These are phyloP conservation scores for Fusarium secorum DNA, from an alignment of 2,329 filamentous ascomycete genomes.

Conservation along the genomic window DNA sequence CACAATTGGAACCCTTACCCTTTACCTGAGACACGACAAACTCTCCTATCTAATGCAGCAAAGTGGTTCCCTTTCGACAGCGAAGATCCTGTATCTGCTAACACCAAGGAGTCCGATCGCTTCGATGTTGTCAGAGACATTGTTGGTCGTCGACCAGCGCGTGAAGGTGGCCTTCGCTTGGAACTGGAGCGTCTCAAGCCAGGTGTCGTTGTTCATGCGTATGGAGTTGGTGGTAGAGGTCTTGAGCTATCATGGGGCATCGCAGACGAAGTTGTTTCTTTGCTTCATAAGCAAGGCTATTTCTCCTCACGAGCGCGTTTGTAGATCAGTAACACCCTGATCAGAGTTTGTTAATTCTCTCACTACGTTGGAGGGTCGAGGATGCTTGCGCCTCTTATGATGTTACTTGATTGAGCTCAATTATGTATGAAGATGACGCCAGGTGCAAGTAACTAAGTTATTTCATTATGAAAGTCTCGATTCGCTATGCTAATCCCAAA, in stretches of 20 bases:
- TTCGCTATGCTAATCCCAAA: neutral
- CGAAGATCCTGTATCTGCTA: too few species aligned
- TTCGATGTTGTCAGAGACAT: neutral
- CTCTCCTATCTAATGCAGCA: neutral
- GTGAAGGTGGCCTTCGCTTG: neutral
- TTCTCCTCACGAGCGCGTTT: neutral
- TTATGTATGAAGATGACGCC: accelerated
- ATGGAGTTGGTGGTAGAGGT: neutral
- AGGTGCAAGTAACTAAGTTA: neutral
- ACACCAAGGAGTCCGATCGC: accelerated
- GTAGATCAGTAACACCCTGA: neutral
- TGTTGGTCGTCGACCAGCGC: neutral
- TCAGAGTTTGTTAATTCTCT: accelerated
- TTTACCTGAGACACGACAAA: neutral
- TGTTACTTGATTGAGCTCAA: accelerated
- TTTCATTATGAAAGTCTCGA: neutral
- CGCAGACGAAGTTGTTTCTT: neutral
- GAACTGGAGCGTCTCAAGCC: neutral
- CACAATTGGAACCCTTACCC: neutral
- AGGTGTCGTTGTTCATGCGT: neutral
- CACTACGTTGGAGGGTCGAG: accelerated
- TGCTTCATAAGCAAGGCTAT: neutral
- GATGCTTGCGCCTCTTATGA: accelerated
- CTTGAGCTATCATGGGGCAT: conserved; percentile 8
- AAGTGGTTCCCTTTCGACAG: neutral